phyloP scores from a whole-genome alignment of 2,329 filamentous ascomycete genomes.

The Penicillium vulpinum region DNA sequence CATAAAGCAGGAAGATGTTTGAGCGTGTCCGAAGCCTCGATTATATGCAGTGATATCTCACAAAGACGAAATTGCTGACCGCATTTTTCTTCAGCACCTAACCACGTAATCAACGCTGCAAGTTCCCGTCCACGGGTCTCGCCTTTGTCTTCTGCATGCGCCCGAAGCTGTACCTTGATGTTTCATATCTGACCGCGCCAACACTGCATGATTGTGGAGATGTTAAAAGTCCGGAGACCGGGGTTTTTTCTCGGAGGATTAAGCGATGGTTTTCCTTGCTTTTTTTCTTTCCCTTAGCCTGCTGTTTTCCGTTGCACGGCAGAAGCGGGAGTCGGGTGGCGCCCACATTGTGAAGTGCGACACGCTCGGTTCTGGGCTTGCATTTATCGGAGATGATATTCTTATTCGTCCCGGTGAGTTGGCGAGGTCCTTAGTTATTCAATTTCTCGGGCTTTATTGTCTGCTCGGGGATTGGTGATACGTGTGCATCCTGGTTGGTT shows the following conservation, averaged over 20 bases:
- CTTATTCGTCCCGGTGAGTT: neutral
- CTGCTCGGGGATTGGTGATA: neutral
- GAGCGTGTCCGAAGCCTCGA: neutral
- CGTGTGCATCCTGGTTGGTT: neutral
- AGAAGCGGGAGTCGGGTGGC: slow-evolving; percentile 1
- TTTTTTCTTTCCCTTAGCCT: neutral
- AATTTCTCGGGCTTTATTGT: neutral
- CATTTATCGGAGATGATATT: slow-evolving; percentile 2
- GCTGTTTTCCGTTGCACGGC: neutral
- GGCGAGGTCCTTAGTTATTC: neutral
- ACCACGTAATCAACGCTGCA: neutral
- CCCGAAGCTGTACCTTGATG: neutral
- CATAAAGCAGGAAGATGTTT: neutral
- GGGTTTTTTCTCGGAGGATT: slow-evolving; percentile 4
- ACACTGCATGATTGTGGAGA: neutral
- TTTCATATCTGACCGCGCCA: neutral
- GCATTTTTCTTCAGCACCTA: neutral
- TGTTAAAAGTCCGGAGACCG: neutral
- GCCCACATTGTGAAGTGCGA: neutral
- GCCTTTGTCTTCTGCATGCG: neutral
- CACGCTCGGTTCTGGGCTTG: neutral
- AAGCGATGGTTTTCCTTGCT: neutral
- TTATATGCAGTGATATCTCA: neutral
- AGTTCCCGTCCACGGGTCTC: neutral
- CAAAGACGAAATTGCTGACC: neutral